Percentiles rank a stretch among this genome's conserved stretches.
These are phyloP conservation scores for Delonix regia DNA, from an alignment of 306 rosid species.

Conservation along the genomic window DNA sequence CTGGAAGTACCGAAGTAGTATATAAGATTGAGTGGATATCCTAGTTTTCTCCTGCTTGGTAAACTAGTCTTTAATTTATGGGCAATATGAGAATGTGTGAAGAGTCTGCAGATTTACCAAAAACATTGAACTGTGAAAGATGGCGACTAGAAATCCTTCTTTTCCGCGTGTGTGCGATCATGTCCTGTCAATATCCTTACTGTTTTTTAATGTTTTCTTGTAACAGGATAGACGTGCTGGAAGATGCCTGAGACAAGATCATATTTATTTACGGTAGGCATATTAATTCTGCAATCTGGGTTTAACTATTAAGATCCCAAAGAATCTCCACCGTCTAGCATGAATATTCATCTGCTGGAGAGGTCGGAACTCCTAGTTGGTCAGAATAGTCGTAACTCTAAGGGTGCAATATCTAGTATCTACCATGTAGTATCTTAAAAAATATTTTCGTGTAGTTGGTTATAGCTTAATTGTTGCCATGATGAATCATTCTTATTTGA, in stretches of 20 bases:
- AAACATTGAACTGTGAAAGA: not conserved
- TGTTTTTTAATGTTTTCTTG: conserved; percentile 14
- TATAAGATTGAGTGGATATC: conserved; percentile 8
- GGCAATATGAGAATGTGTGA: conserved; percentile 10
- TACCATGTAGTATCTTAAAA: not conserved
- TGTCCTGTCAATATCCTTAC: conserved; percentile 5
- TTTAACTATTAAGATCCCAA: not conserved
- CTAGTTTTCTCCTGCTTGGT: conserved; percentile 32
- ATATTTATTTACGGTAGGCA: not conserved
- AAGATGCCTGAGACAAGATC: conserved; percentile 16
- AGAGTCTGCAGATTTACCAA: conserved; percentile 23
- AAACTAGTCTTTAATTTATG: conserved; percentile 27
- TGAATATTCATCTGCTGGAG: conserved; percentile 16
- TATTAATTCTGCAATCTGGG: conserved; percentile 9
- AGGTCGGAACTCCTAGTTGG: conserved; percentile 4
- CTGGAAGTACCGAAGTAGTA: conserved; percentile 3
- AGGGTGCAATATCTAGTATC: not conserved
- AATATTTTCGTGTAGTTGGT: not conserved
- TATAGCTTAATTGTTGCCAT: not conserved
- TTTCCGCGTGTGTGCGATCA: not conserved
- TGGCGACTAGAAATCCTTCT: conserved; percentile 20
- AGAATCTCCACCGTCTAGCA: not conserved
- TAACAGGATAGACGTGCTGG: conserved; percentile 22
- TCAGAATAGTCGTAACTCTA: not conserved
- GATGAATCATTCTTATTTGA: not conserved